A percentile compares a stretch with the other conserved stretches of the same genome.
Evolutionary conservation across 306 rosid genomes (phyloP).

Genomic region (Leucaena leucocephala): DNA sequence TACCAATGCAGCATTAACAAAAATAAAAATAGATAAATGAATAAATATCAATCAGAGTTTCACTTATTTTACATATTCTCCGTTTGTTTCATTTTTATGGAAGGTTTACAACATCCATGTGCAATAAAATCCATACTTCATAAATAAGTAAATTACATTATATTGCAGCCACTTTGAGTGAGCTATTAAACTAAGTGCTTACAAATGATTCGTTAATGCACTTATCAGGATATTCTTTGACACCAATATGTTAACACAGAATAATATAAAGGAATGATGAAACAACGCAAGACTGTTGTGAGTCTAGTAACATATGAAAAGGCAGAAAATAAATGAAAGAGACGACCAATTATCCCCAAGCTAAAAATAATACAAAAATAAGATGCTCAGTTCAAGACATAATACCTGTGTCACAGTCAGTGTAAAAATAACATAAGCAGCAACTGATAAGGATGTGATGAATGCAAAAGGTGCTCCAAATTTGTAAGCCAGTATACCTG

Average conservation of each 20-base stretch:
- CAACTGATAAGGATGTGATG: constrained; percentile 94
- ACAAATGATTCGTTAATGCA: neutral
- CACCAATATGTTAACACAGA: neutral
- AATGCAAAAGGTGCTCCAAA: constrained; percentile 95
- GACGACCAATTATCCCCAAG: constrained; percentile 26
- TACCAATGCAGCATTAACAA: neutral
- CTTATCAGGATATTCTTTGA: neutral
- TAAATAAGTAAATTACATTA: neutral
- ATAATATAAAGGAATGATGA: constrained; percentile 7
- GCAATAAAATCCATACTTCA: neutral
- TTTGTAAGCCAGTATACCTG: constrained; percentile 96
- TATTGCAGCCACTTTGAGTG: neutral
- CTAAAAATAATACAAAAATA: constrained; percentile 15
- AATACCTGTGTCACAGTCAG: constrained; percentile 87
- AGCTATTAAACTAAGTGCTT: neutral
- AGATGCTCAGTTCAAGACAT: constrained; percentile 26
- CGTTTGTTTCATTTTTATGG: neutral
- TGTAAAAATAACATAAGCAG: constrained; percentile 84
- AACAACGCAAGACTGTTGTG: constrained; percentile 20
- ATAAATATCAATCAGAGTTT: neutral
- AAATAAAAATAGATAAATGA: neutral
- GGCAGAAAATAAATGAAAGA: constrained; percentile 10
- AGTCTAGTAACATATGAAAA: constrained; percentile 22
- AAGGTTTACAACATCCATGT: neutral
- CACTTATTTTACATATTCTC: neutral